Conservation (phyloP, 306 rosid species). For the Cucurbita moschata region DNA sequence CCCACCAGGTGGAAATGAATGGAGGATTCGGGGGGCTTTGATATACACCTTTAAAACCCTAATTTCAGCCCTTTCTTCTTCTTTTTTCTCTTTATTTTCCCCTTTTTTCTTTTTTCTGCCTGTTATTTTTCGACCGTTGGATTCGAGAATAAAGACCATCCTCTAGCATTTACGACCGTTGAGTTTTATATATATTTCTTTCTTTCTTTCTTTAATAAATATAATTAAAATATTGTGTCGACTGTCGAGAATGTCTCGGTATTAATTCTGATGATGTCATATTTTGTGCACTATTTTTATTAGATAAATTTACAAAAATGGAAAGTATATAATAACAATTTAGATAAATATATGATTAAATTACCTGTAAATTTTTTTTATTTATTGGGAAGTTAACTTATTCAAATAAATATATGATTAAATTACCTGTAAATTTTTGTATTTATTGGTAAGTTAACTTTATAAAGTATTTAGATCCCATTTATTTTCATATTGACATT, state of each 20-base stretch:
- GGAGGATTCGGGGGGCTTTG: not conserved
- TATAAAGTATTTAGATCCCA: too few species aligned
- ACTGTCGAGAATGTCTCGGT: not conserved
- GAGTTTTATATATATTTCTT: not conserved
- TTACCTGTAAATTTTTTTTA: too few species aligned
- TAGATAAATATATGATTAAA: too few species aligned
- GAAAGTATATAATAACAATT: too few species aligned
- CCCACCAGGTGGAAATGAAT: constrained; percentile 8
- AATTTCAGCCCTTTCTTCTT: constrained; percentile 5
- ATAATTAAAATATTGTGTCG: not conserved
- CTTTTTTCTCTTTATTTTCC: not conserved
- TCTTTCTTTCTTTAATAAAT: too few species aligned
- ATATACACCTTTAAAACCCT: constrained; percentile 23
- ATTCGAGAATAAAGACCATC: not conserved
- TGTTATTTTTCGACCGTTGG: not conserved
- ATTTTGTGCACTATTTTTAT: too few species aligned
- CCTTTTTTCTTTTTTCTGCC: not conserved
- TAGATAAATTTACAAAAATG: too few species aligned
- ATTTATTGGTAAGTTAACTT: too few species aligned
- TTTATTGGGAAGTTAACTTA: too few species aligned
- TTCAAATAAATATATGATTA: too few species aligned
- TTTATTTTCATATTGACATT: too few species aligned
- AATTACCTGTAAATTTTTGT: too few species aligned
- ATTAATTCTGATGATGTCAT: not conserved
- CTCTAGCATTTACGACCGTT: not conserved